These are phyloP conservation scores for Centrapalus pauciflorus DNA, from an alignment of 129 eudicot genomes.

Conservation along the genomic window DNA sequence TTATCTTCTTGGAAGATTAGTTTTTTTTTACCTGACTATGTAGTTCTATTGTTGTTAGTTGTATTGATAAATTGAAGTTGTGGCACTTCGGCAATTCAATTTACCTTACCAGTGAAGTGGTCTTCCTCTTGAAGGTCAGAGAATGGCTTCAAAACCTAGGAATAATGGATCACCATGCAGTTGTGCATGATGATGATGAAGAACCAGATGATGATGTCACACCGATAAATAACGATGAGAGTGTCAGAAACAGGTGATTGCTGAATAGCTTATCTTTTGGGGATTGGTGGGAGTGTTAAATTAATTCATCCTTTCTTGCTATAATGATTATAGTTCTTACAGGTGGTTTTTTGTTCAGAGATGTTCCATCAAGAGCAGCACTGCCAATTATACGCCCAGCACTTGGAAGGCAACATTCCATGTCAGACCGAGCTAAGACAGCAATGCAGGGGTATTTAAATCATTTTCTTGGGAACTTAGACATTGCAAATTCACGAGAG, in stretches of 20 bases:
- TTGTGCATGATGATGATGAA: conserved; percentile 83
- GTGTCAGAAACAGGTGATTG: conserved; percentile 73
- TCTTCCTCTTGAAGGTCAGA: conserved; percentile 51
- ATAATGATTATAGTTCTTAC: conserved; percentile 62
- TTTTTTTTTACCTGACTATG: not conserved
- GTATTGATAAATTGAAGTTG: not conserved
- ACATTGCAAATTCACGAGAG: conserved; percentile 88
- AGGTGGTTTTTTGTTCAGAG: conserved; percentile 95
- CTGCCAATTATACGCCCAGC: conserved; percentile 89
- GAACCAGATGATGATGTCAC: conserved; percentile 72
- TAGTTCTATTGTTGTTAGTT: not conserved
- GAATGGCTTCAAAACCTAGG: conserved; percentile 99
- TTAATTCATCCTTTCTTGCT: conserved; percentile 33
- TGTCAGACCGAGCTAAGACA: conserved; percentile 82
- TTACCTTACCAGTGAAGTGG: not conserved
- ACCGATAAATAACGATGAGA: conserved; percentile 60
- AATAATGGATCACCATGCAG: conserved; percentile 66
- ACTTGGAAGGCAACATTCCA: conserved; percentile 85
- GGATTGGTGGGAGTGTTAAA: conserved; percentile 16
- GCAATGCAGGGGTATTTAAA: conserved; percentile 97
- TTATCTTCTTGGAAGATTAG: not conserved
- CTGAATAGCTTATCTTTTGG: conserved; percentile 23
- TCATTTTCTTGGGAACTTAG: conserved; percentile 88
- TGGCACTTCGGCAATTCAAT: not conserved
- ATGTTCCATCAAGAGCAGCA: conserved; percentile 97